Evolutionary conservation across 495 filamentous ascomycete species (phyloP).

Genomic region (Xeromyces bisporus): DNA sequence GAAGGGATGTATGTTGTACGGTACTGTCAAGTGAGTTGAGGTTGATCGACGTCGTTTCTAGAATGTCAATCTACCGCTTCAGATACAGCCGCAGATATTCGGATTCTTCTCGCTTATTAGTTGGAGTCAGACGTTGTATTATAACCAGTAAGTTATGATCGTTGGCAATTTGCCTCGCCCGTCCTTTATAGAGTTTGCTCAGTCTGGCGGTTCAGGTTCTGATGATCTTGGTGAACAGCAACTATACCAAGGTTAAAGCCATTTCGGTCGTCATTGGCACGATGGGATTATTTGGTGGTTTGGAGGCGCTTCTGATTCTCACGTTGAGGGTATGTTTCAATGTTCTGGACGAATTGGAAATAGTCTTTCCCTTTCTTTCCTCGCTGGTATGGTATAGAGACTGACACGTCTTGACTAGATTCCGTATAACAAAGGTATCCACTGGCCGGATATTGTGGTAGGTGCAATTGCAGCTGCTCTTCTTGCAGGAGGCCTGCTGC

Average conservation of each 20-base stretch:
- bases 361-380: neutral
- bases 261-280: conserved; percentile 20
- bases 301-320: conserved; percentile 45
- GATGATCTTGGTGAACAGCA: conserved; percentile 12
- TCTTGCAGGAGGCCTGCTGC: conserved; percentile 43
- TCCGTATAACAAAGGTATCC: conserved; percentile 35
- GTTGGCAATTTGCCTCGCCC: no score
- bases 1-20: no score
- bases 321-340: conserved; percentile 37
- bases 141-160: conserved; percentile 33
- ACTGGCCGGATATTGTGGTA: conserved; percentile 42
- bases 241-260: conserved; percentile 36
- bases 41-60: conserved; percentile 11
- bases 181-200: no score
- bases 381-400: neutral
- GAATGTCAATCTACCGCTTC: conserved; percentile 58
- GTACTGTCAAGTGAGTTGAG: neutral
- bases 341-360: no score
- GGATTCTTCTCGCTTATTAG: conserved; percentile 43
- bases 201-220: no score
- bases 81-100: conserved; percentile 60
- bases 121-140: conserved; percentile 51
- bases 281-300: conserved; percentile 33
- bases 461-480: conserved; percentile 44
- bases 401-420: conserved; percentile 16